Evolutionary conservation across 768 basidiomycete genomes (phyloP), one percentile per base, ranked within the genome.

Genomic region (Lentinula sp.): DNA sequence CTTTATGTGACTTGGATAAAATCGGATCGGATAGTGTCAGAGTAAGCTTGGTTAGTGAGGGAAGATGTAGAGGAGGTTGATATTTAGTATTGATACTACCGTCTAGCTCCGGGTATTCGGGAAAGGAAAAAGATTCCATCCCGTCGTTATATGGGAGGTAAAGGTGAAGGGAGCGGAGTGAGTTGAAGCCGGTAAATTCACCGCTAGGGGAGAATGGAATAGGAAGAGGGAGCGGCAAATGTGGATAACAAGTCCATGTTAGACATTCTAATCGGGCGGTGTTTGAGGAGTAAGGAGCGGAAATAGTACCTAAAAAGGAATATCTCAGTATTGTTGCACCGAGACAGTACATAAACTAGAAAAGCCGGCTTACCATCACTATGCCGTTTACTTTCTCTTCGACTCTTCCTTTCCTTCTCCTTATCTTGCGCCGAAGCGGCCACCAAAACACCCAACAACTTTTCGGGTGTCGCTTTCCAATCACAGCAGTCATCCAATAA

Each of bases 1-100:
- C 37, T 8, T 28, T 28, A n/a, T 18, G 4, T 13, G 55, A 56
- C 20, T 45, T 43, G 55, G 55, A 56, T 28, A 56, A 20, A 33
- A 56, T 56, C 6, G 55, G 55, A 43, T 56, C 41, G 23, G 55
- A 56, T 28, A 56, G 55, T 13, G 55, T 56, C 18, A 56, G 18
- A 13, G 55, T 43, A 8, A 56, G 41, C 23, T 56, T 56, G 20
- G 39, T 56, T 6, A 56, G 41, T 0, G 23, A 41, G 10, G 55
- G 55, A 15, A 56, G 55, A 23, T 56, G 55, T 4, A 56, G 55
- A 32, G 55, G 23, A 15, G 28, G 15, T 8, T 41, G 20, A 10
- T 10, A 41, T 39, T 56, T 41, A 9, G 55, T 20, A 6, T 43
- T 36, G 33, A 16, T 6, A 9, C 32, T 12, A 0, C 37, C 37